Percentiles rank a stretch among this genome's conserved stretches.
These are phyloP conservation scores for Leccinum broughii DNA, from an alignment of 768 basidiomycete genomes.

Conservation along the genomic window DNA sequence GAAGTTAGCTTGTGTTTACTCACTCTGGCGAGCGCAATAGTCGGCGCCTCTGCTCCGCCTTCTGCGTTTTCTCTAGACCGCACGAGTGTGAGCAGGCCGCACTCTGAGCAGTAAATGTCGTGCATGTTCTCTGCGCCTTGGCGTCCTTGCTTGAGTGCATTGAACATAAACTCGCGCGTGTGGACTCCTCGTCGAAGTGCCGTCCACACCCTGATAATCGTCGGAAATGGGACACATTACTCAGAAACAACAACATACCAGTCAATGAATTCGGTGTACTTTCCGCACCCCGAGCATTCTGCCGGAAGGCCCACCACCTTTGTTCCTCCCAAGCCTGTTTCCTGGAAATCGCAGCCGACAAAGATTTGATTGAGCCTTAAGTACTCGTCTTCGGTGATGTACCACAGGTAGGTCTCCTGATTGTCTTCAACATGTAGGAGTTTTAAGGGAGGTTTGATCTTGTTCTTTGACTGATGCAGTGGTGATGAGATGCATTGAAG, in stretches of 20 bases:
- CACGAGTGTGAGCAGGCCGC: constrained; percentile 11
- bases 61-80: constrained; percentile 18
- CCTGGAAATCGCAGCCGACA: constrained; percentile 15
- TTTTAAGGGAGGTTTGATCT: constrained; percentile 13
- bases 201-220: constrained; percentile 15
- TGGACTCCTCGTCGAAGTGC: constrained; percentile 20
- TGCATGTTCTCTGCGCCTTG: constrained; percentile 22
- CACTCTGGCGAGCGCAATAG: constrained; percentile 9
- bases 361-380: constrained; percentile 16
- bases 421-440: background rate
- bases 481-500: background rate
- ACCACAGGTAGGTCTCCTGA: constrained; percentile 11
- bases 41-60: constrained; percentile 16
- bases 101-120: constrained; percentile 21
- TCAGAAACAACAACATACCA: constrained; percentile 2
- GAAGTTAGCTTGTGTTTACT: background rate
- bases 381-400: constrained; percentile 21
- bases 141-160: constrained; percentile 11
- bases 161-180: constrained; percentile 20
- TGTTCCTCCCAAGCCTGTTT: constrained; percentile 14
- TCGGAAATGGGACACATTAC: background rate
- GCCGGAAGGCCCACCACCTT: constrained; percentile 15
- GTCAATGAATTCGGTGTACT: constrained; percentile 20
- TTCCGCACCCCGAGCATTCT: constrained; percentile 12
- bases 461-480: constrained; percentile 6